These are phyloP conservation scores for Pseudozyma flocculosa DNA, from an alignment of 1,284 basidiomycete genomes.

Conservation along the genomic window DNA sequence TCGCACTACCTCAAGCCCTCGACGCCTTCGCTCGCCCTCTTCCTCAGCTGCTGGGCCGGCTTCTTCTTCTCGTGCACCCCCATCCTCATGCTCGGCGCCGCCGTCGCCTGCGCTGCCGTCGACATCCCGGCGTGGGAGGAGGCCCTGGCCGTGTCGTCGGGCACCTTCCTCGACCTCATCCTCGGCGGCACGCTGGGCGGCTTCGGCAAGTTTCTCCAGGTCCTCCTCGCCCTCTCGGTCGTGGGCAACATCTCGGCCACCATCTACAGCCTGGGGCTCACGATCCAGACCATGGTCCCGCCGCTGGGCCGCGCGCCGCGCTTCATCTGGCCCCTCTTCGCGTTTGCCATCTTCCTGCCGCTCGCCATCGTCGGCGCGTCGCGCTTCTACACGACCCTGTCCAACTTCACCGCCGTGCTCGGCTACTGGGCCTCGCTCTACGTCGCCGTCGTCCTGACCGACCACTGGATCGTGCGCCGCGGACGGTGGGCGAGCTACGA, in stretches of 20 bases:
- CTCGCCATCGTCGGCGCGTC: constrained; percentile 68
- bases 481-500: constrained; percentile 63
- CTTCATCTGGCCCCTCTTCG: constrained; percentile 79
- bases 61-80: constrained; percentile 66
- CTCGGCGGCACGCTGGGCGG: constrained; percentile 66
- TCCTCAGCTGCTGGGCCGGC: constrained; percentile 65
- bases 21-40: constrained; percentile 63
- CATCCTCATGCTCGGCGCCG: constrained; percentile 65
- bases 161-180: constrained; percentile 77
- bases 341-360: constrained; percentile 71
- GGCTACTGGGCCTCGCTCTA: constrained; percentile 71
- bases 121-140: constrained; percentile 63
- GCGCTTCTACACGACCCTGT: constrained; percentile 66
- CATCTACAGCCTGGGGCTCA: constrained; percentile 60
- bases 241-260: constrained; percentile 80
- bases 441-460: constrained; percentile 65
- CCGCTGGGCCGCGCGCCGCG: constrained; percentile 76
- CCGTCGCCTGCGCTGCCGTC: constrained; percentile 64
- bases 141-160: constrained; percentile 53
- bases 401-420: constrained; percentile 64
- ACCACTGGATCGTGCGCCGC: constrained; percentile 66
- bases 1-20: constrained; percentile 60
- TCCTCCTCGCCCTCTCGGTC: constrained; percentile 72
- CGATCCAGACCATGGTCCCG: constrained; percentile 65
- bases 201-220: constrained; percentile 83